Evolutionary conservation across 345 rosid species (phyloP).

Genomic region (Physaria fendleri): DNA sequence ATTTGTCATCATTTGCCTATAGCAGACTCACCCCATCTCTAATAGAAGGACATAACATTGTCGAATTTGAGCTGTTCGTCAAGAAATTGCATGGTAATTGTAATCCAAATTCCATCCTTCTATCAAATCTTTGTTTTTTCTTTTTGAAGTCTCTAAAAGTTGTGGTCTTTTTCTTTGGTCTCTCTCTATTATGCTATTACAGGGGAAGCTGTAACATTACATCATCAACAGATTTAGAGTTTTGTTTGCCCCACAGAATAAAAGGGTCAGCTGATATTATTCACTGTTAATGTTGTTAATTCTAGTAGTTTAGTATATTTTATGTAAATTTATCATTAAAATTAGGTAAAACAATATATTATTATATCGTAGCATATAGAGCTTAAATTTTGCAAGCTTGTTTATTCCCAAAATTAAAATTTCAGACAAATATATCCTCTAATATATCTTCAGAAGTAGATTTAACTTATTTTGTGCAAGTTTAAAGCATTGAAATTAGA

Average conservation of each 20-base stretch:
- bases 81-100: slow-evolving; percentile 88
- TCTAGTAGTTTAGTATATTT: slow-evolving; percentile 16
- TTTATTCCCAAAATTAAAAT: too few species aligned
- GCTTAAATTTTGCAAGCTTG: too few species aligned
- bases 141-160: slow-evolving; percentile 8
- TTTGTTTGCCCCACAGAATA: not conserved
- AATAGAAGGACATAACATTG: slow-evolving; percentile 68
- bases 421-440: too few species aligned
- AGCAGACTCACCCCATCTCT: slow-evolving; percentile 68
- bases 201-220: slow-evolving; percentile 31
- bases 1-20: slow-evolving; percentile 66
- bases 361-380: too few species aligned
- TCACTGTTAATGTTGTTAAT: slow-evolving; percentile 28
- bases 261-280: not conserved
- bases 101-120: not conserved
- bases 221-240: slow-evolving; percentile 26
- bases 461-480: too few species aligned
- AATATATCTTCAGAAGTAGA: too few species aligned
- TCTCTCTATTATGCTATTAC: slow-evolving; percentile 8
- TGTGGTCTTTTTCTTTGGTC: slow-evolving; percentile 7
- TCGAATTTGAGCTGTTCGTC: slow-evolving; percentile 73
- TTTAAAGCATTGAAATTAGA: too few species aligned
- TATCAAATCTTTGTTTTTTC: not conserved
- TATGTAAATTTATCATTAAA: slow-evolving; percentile 15
- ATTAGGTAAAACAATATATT: too few species aligned